Percentiles rank a stretch among this genome's conserved stretches.
These are phyloP conservation scores for Sesbania bispinosa DNA, from an alignment of 306 rosid genomes.

Conservation along the genomic window DNA sequence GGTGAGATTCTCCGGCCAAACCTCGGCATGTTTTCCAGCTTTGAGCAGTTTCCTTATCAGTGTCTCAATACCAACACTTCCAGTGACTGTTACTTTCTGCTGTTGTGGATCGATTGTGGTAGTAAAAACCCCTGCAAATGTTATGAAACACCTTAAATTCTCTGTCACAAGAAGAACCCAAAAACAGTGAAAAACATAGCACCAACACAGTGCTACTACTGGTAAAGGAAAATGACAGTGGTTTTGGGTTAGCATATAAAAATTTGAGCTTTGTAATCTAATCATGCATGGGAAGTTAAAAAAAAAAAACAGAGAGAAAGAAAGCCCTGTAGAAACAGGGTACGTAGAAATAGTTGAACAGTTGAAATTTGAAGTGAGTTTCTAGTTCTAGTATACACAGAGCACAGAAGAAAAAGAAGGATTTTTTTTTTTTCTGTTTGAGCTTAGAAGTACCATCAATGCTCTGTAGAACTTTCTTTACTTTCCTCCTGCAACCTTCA, in stretches of 20 bases:
- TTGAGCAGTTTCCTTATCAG: conserved; percentile 60
- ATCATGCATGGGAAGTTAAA: conserved; percentile 27
- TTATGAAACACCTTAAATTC: neutral
- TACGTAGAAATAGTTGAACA: neutral
- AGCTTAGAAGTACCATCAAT: conserved; percentile 69
- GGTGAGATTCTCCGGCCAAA: conserved; percentile 55
- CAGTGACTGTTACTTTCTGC: conserved; percentile 71
- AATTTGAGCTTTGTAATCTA: neutral
- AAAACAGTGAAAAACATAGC: neutral
- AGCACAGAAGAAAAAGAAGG: neutral
- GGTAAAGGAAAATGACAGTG: neutral
- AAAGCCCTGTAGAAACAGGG: neutral
- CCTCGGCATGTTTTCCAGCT: conserved; percentile 72
- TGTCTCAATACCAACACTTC: conserved; percentile 58
- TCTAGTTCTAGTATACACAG: neutral
- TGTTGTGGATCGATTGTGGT: conserved; percentile 61
- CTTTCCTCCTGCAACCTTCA: conserved; percentile 84
- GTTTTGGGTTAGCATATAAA: conserved; percentile 1
- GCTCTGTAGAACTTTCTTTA: conserved; percentile 71
- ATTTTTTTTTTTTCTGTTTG: neutral
- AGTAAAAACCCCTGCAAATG: conserved; percentile 63
- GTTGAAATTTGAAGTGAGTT: conserved; percentile 16
- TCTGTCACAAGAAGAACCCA: neutral
- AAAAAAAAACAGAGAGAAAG: neutral
- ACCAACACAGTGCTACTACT: neutral